These are phyloP conservation scores for Rhododendron molle DNA, from an alignment of 148 eudicot species.

Conservation along the genomic window DNA sequence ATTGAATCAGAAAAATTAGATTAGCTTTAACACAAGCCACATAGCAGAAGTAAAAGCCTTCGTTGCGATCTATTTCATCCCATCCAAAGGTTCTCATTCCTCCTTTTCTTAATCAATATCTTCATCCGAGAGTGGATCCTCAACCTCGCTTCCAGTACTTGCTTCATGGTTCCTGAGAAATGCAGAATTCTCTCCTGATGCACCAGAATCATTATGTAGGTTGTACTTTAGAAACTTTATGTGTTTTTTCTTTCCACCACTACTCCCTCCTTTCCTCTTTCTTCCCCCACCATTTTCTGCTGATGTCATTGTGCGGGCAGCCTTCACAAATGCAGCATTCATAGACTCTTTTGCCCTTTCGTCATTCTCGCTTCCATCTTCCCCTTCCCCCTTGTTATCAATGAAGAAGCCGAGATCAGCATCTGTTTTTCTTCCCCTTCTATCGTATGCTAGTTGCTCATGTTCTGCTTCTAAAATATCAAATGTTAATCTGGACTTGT, in stretches of 20 bases:
- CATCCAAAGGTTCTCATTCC: not conserved
- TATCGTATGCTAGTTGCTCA: not conserved
- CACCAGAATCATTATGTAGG: slow-evolving; percentile 19
- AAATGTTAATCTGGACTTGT: slow-evolving; percentile 9
- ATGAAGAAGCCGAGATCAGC: slow-evolving; percentile 35
- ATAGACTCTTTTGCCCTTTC: slow-evolving; percentile 20
- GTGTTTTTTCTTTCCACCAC: slow-evolving; percentile 13
- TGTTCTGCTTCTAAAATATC: slow-evolving; percentile 12
- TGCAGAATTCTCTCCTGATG: slow-evolving; percentile 12
- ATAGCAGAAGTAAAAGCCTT: not conserved
- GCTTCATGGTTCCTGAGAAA: slow-evolving; percentile 19
- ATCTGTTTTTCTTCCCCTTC: slow-evolving; percentile 13
- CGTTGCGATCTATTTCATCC: not conserved
- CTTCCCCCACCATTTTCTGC: slow-evolving; percentile 18
- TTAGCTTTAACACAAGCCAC: not conserved
- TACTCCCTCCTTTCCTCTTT: slow-evolving; percentile 30
- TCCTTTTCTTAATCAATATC: slow-evolving; percentile 18
- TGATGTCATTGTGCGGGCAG: slow-evolving; percentile 44
- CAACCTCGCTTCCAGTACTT: slow-evolving; percentile 39
- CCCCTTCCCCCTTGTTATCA: slow-evolving; percentile 40
- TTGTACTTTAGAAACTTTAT: slow-evolving; percentile 36
- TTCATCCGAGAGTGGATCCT: slow-evolving; percentile 34
- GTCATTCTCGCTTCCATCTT: slow-evolving; percentile 20
- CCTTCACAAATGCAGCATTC: slow-evolving; percentile 44
- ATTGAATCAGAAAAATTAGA: not conserved